Percentiles rank a stretch among this genome's conserved stretches.
Conservation (phyloP, 257 asterid species). For the Lavandula angustifolia region DNA sequence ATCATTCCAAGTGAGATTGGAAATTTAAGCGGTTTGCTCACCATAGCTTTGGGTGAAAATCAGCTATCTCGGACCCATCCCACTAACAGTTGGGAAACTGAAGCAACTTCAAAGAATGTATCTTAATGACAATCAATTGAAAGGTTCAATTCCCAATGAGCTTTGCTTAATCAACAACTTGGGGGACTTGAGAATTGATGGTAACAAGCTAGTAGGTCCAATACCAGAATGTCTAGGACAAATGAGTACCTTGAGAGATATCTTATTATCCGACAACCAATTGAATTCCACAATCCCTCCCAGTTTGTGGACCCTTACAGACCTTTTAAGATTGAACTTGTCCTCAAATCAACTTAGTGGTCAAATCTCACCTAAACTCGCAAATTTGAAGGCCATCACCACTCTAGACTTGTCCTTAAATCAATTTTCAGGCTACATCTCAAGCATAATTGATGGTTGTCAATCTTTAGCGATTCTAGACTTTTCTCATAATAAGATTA, state of each 20-base stretch:
- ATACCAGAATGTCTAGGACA: not conserved
- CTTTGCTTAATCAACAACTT: not conserved
- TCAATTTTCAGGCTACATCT: conserved; percentile 3
- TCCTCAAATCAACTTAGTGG: conserved; percentile 2
- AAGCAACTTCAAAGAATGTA: not conserved
- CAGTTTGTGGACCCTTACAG: not conserved
- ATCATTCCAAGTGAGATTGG: not conserved
- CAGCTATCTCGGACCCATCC: not conserved
- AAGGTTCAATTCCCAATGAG: not conserved
- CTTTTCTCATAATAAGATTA: not conserved
- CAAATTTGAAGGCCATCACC: not conserved
- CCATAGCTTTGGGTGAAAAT: no score
- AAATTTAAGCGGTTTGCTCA: not conserved
- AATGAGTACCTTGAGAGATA: not conserved
- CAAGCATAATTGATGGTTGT: no score
- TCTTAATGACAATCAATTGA: not conserved
- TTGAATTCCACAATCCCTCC: not conserved
- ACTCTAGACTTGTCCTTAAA: not conserved
- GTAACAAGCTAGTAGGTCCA: not conserved
- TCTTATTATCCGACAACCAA: not conserved
- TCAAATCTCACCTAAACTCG: not conserved
- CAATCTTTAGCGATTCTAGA: not conserved
- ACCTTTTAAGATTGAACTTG: not conserved
- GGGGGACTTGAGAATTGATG: no score
- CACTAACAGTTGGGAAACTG: not conserved